Conservation (phyloP, 1,284 basidiomycete genomes). For the Trichosporon faecale region DNA sequence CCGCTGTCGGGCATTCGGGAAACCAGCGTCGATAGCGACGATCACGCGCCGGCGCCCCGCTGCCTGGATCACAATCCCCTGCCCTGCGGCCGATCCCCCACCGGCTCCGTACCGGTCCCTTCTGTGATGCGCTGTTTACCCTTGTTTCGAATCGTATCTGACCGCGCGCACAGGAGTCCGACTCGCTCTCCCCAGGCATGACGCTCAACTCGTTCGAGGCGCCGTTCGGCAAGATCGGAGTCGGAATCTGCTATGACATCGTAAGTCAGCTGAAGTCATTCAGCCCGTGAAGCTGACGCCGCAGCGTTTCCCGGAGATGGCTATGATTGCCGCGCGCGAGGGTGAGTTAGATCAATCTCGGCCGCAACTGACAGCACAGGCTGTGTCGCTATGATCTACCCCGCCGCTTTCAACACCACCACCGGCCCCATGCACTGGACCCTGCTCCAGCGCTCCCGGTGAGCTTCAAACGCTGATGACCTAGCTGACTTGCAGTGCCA, state of each 20-base stretch:
- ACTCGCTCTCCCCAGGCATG: conserved; percentile 79
- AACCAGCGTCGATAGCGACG: neutral
- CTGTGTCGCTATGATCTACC: conserved; percentile 86
- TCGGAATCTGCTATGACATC: conserved; percentile 57
- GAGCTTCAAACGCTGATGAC: conserved; percentile 25
- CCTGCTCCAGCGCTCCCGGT: conserved; percentile 81
- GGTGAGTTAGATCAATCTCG: conserved; percentile 58
- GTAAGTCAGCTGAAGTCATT: conserved; percentile 28
- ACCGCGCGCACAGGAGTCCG: conserved; percentile 70
- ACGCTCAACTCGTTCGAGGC: conserved; percentile 83
- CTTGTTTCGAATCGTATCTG: neutral
- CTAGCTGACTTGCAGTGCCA: conserved; percentile 60
- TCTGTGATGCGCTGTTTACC: conserved; percentile 2
- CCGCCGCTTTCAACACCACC: conserved; percentile 63
- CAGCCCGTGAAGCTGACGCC: neutral
- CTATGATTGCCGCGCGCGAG: conserved; percentile 83
- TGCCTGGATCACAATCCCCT: neutral
- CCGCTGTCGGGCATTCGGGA: neutral
- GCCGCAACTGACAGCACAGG: conserved; percentile 55
- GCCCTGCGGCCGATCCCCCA: neutral
- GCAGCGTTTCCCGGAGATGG: conserved; percentile 85
- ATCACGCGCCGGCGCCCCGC: neutral
- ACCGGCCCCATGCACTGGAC: conserved; percentile 98
- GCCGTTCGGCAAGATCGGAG: conserved; percentile 55
- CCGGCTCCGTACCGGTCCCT: neutral